These are phyloP conservation scores for Metschnikowia sp. DNA, from an alignment of 805 yeast species.

Conservation along the genomic window DNA sequence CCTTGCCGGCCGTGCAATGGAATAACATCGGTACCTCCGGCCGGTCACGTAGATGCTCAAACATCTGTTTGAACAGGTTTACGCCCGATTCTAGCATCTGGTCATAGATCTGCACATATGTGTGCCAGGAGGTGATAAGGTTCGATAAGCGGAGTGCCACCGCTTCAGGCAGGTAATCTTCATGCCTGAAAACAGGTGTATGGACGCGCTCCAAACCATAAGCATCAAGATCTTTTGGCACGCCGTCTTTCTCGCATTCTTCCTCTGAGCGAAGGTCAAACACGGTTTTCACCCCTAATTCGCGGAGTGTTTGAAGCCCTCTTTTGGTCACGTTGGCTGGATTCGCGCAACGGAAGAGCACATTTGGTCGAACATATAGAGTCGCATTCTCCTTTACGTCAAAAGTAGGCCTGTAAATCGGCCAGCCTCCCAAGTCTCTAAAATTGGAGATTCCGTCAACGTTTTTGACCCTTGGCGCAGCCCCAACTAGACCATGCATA, in stretches of 20 bases:
- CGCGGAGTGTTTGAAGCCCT: conserved; percentile 43
- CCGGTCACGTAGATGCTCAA: conserved; percentile 53
- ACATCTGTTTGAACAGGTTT: conserved; percentile 46
- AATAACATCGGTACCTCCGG: conserved; percentile 47
- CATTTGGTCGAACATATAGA: conserved; percentile 48
- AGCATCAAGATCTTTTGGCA: conserved; percentile 31
- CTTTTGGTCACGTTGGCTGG: conserved; percentile 47
- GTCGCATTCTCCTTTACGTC: conserved; percentile 7
- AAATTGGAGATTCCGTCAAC: conserved; percentile 71
- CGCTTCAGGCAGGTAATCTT: conserved; percentile 62
- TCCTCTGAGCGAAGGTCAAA: conserved; percentile 66
- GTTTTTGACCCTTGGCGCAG: conserved; percentile 53
- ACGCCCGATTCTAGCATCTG: conserved; percentile 53
- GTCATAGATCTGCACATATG: conserved; percentile 61
- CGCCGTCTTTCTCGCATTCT: conserved; percentile 50
- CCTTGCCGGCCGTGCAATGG: conserved; percentile 87
- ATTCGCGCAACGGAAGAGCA: conserved; percentile 63
- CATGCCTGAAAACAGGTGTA: conserved; percentile 53
- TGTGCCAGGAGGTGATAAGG: conserved; percentile 56
- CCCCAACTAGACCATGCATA: conserved; percentile 31
- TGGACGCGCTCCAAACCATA: conserved; percentile 48
- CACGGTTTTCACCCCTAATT: conserved; percentile 49
- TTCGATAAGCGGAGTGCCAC: conserved; percentile 53
- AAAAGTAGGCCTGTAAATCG: conserved; percentile 28
- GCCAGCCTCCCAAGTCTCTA: conserved; percentile 81